These are phyloP conservation scores for Microdochium paspali DNA, from an alignment of 2,329 filamentous ascomycete species.

Conservation along the genomic window DNA sequence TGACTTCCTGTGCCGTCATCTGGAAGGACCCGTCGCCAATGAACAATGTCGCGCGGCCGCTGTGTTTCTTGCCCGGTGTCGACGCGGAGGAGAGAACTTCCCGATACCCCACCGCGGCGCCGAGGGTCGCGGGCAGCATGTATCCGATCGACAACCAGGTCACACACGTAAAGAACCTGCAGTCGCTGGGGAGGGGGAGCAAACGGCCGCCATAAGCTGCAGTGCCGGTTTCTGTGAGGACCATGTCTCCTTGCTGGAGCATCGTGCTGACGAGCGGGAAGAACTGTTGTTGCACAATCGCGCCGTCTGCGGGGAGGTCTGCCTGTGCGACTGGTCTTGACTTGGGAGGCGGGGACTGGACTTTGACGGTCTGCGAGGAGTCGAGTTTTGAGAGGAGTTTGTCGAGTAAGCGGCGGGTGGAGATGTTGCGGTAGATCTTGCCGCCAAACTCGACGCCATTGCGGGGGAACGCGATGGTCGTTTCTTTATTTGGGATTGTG, in stretches of 20 bases:
- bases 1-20: constrained; percentile 57
- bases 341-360: constrained; percentile 12
- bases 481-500: constrained; percentile 22
- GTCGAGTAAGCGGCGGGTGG: constrained; percentile 9
- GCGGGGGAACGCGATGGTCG: constrained; percentile 22
- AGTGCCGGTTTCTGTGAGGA: constrained; percentile 50
- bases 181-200: constrained; percentile 37
- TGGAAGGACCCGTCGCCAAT: constrained; percentile 58
- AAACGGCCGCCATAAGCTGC: constrained; percentile 42
- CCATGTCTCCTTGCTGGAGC: constrained; percentile 40
- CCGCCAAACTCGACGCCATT: constrained; percentile 19
- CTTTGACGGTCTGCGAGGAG: constrained; percentile 10
- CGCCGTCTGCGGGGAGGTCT: constrained; percentile 10
- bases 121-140: constrained; percentile 47
- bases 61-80: constrained; percentile 7
- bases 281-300: constrained; percentile 37
- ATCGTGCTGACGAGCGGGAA: constrained; percentile 36
- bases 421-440: constrained; percentile 19
- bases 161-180: constrained; percentile 35
- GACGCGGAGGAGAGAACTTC: constrained; percentile 23
- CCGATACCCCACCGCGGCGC: constrained; percentile 42
- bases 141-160: constrained; percentile 54
- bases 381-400: constrained; percentile 13
- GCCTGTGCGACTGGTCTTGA: constrained; percentile 6
- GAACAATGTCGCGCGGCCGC: constrained; percentile 42